A percentile compares a stretch with the other conserved stretches of the same genome.
These are phyloP conservation scores for Leishmania tarentolae DNA, from an alignment of 208 protist species.

Conservation along the genomic window DNA sequence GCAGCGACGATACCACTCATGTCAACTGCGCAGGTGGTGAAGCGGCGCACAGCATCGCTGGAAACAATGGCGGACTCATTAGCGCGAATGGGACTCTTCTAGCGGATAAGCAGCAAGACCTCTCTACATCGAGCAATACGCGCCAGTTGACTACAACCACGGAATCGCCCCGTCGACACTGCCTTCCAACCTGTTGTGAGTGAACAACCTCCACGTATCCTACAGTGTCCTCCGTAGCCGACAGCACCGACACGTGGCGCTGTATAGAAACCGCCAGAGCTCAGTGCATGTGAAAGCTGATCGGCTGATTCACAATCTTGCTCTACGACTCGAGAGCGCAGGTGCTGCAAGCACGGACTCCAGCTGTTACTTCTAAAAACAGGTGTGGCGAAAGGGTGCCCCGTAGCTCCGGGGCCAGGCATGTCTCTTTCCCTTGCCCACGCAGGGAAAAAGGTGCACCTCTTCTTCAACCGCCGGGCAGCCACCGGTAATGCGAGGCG, in stretches of 20 bases:
- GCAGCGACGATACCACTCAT: slow-evolving; percentile 6
- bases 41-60: neutral
- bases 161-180: slow-evolving; percentile 49
- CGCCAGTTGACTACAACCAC: slow-evolving; percentile 22
- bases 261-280: slow-evolving; percentile 20
- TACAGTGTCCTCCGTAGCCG: slow-evolving; percentile 47
- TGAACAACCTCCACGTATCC: slow-evolving; percentile 63
- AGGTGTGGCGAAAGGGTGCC: no score
- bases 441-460: slow-evolving; percentile 12
- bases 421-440: neutral
- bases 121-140: neutral
- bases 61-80: neutral
- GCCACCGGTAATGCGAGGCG: slow-evolving; percentile 51
- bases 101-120: no score
- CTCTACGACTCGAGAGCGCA: neutral
- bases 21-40: slow-evolving; percentile 9
- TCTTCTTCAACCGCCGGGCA: slow-evolving; percentile 46
- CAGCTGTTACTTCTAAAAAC: no score
- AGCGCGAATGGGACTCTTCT: no score
- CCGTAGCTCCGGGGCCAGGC: no score
- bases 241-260: slow-evolving; percentile 25
- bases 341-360: neutral
- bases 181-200: slow-evolving; percentile 45
- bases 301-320: slow-evolving; percentile 29
- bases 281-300: slow-evolving; percentile 35